phyloP scores from a whole-genome alignment of 2,329 filamentous ascomycete genomes.

The Paraphaeosphaeria minitans region DNA sequence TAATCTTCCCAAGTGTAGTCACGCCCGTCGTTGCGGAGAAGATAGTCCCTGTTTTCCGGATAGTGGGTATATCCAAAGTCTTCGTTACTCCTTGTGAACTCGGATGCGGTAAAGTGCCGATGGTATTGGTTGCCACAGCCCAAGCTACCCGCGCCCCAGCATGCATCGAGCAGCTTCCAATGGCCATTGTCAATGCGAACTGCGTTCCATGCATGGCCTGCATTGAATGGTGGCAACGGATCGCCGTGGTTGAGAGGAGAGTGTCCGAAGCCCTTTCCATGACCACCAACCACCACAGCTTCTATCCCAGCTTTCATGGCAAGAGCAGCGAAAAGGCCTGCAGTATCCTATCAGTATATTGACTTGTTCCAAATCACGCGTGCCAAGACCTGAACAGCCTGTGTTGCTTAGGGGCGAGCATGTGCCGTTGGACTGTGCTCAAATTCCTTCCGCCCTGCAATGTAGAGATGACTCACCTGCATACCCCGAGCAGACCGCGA shows the following conservation, averaged over 20 bases:
- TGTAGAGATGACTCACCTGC: constrained; percentile 50
- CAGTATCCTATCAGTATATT: constrained; percentile 58
- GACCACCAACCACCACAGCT: constrained; percentile 73
- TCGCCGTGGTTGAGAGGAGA: constrained; percentile 65
- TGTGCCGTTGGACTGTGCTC: not conserved
- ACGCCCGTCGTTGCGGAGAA: constrained; percentile 76
- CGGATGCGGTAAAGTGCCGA: constrained; percentile 19
- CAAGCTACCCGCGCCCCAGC: constrained; percentile 87
- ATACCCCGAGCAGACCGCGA: constrained; percentile 92
- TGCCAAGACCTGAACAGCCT: not conserved
- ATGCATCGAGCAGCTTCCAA: constrained; percentile 91
- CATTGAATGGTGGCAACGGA: constrained; percentile 65
- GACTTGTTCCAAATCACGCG: not conserved
- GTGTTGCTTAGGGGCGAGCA: not conserved
- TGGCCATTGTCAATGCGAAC: constrained; percentile 82
- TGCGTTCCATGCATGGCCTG: constrained; percentile 89
- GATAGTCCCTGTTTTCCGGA: constrained; percentile 68
- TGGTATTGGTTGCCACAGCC: constrained; percentile 28
- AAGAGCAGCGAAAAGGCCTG: constrained; percentile 78
- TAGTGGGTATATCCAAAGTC: constrained; percentile 83
- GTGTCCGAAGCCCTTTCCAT: constrained; percentile 87
- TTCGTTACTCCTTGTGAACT: constrained; percentile 71
- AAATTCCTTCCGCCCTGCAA: not conserved
- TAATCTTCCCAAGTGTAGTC: constrained; percentile 81
- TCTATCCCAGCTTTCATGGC: constrained; percentile 81